Base-by-base conservation (phyloP, 495 filamentous ascomycete genomes). In the Penicillium arizonense region DNA sequence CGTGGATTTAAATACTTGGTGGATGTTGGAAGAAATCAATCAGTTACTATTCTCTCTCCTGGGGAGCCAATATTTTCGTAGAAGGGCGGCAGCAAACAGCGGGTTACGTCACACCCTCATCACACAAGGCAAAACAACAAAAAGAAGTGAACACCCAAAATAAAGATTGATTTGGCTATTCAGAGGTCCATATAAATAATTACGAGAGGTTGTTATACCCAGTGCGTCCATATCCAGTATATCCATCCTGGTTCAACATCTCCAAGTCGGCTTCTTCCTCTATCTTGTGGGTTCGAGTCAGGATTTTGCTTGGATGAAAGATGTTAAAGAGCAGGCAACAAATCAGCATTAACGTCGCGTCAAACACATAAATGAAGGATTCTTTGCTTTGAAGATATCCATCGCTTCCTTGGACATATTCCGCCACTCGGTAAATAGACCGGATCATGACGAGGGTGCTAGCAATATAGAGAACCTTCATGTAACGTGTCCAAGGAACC, bases 401-500 rank as follows among this genome's bases (percentile, higher is more conserved):
- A 11, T 69, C 61, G 21, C 73, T 62, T 0, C 86, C 85, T 63
- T 82, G 71, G 0, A 75, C 40, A 53, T 83, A 89, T 67, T 90
- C 86, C 6, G 82, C 59, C 33, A 84, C 69, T 20, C 87, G 73
- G 58, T 86, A 87, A 6, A 86, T 54, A 9, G 73, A 80, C 18
- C 87, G 76, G 7, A 87, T 61, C 58, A 89, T 57, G 49, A 89
- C 86, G 12, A 87, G 64, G 0, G 50, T 58, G 38, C 72, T 79
- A 4, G 65, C 70, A 0, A 41, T 42, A 57, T 87, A 88, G 4
- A 88, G 69, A 35, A 77, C 62, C 28, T 64, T 52, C 36, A 85
- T 64, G 41, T 75, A 68, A 28, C 65, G 70, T 46, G 61, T 44
- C 83, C 83, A 88, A 0, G 68, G 63, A 10, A 73, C 43, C 0